These are phyloP conservation scores for Geotrichum cucujoidarum DNA, from an alignment of 1,139 yeast genomes.

Conservation along the genomic window DNA sequence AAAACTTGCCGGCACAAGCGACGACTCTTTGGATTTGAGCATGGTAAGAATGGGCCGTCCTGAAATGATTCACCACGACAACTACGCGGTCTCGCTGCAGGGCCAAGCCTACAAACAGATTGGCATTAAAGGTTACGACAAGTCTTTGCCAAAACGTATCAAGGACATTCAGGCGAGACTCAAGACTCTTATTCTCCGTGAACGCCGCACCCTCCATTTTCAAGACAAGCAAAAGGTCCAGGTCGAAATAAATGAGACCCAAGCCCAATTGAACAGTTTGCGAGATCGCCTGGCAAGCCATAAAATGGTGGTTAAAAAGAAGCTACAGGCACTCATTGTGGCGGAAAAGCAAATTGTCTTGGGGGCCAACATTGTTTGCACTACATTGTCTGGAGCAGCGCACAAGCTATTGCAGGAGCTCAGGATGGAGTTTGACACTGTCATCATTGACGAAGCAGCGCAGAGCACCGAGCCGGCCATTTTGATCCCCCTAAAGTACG, in stretches of 20 bases:
- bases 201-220: constrained; percentile 46
- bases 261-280: constrained; percentile 61
- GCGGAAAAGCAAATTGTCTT: constrained; percentile 67
- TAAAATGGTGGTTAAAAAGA: constrained; percentile 48
- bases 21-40: constrained; percentile 56
- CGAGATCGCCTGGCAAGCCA: constrained; percentile 69
- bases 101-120: constrained; percentile 73
- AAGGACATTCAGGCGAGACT: constrained; percentile 47
- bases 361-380: constrained; percentile 82
- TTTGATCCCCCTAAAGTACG: constrained; percentile 87
- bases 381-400: constrained; percentile 93
- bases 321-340: constrained; percentile 73
- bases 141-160: constrained; percentile 37
- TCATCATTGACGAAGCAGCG: constrained; percentile 95
- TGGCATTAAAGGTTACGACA: constrained; percentile 44
- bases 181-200: constrained; percentile 50
- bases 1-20: constrained; percentile 49
- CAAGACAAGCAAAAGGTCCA: constrained; percentile 33
- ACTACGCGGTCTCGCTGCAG: constrained; percentile 78
- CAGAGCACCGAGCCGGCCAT: constrained; percentile 94
- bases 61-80: constrained; percentile 81
- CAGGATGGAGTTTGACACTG: constrained; percentile 79
- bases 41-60: constrained; percentile 86
- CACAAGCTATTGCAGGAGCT: constrained; percentile 75
- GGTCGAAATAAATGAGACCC: constrained; percentile 40